These are phyloP conservation scores for Setaria viridis DNA, from an alignment of 202 grass and related monocot genomes.

Conservation along the genomic window DNA sequence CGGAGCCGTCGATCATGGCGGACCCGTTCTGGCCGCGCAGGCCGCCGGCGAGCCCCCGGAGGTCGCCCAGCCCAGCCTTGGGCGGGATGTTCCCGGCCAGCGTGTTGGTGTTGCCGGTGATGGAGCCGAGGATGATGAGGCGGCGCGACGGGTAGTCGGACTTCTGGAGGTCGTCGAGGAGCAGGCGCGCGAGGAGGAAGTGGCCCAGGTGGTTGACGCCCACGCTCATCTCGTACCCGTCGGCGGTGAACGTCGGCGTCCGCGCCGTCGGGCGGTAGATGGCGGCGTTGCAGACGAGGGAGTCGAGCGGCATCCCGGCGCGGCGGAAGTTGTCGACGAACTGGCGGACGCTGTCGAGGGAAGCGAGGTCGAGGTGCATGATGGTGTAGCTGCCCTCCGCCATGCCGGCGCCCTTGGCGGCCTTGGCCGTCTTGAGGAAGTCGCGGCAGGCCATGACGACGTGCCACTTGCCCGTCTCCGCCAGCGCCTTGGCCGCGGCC, in stretches of 20 bases:
- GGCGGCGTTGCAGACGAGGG: constrained; percentile 90
- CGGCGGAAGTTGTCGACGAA: constrained; percentile 69
- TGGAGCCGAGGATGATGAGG: constrained; percentile 91
- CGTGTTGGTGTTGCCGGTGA: constrained; percentile 93
- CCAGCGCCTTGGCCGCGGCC: constrained; percentile 77
- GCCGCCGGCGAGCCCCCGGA: constrained; percentile 64
- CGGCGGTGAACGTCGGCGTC: constrained; percentile 75
- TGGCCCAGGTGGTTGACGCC: constrained; percentile 93
- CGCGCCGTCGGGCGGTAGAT: constrained; percentile 82
- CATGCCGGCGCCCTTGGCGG: constrained; percentile 75
- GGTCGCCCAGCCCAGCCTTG: constrained; percentile 80
- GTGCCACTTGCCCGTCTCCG: constrained; percentile 89
- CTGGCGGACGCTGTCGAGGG: constrained; percentile 83
- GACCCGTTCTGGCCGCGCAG: constrained; percentile 55
- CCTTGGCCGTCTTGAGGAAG: constrained; percentile 80
- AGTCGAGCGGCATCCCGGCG: constrained; percentile 68
- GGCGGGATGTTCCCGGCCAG: constrained; percentile 87
- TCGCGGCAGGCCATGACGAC: constrained; percentile 93
- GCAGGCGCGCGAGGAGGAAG: constrained; percentile 75
- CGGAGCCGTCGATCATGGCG: constrained; percentile 70
- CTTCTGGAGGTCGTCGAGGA: constrained; percentile 64
- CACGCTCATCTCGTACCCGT: constrained; percentile 89
- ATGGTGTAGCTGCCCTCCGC: constrained; percentile 75
- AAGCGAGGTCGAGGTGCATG: constrained; percentile 86
- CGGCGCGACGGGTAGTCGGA: constrained; percentile 85